phyloP scores from a whole-genome alignment of 2,329 filamentous ascomycete genomes.

The Incumbomyces lentus region DNA sequence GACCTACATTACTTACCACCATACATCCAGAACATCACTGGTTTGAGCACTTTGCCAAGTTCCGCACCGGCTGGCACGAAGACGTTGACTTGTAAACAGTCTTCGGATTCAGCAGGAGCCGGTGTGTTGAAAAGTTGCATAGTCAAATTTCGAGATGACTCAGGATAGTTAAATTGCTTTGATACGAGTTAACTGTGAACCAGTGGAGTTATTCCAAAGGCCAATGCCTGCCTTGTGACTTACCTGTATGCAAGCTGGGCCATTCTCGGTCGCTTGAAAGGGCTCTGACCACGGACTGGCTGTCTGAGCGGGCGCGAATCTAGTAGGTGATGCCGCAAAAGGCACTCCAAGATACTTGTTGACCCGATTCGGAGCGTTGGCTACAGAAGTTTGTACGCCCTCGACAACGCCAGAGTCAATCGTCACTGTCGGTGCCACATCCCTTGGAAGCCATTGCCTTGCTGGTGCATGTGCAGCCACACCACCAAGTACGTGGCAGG shows the following conservation, averaged over 20 bases:
- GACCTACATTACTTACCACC: constrained; percentile 13
- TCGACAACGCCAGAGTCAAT: constrained; percentile 22
- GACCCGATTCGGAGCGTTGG: constrained; percentile 18
- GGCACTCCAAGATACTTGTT: constrained; percentile 26
- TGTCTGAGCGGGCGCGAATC: constrained; percentile 21
- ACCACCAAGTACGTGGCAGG: no score
- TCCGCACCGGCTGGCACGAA: constrained; percentile 26
- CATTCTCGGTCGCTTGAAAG: constrained; percentile 20
- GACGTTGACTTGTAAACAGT: constrained; percentile 34
- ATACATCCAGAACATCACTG: constrained; percentile 34
- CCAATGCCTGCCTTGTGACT: constrained; percentile 7
- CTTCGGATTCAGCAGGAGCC: constrained; percentile 25
- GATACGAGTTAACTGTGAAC: neutral
- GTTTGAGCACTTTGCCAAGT: constrained; percentile 17
- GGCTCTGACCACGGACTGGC: constrained; percentile 15
- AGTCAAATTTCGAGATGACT: constrained; percentile 21
- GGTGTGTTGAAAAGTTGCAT: constrained; percentile 21
- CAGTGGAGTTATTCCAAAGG: neutral
- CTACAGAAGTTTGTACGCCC: constrained; percentile 22
- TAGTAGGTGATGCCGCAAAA: constrained; percentile 22
- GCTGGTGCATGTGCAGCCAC: no score
- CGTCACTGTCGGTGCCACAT: constrained; percentile 16
- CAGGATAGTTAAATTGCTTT: constrained; percentile 17
- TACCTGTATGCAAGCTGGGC: constrained; percentile 24
- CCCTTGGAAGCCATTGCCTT: no score